Evolutionary conservation across 2,329 filamentous ascomycete genomes (phyloP).

Genomic region (Huntiella abstrusa): DNA sequence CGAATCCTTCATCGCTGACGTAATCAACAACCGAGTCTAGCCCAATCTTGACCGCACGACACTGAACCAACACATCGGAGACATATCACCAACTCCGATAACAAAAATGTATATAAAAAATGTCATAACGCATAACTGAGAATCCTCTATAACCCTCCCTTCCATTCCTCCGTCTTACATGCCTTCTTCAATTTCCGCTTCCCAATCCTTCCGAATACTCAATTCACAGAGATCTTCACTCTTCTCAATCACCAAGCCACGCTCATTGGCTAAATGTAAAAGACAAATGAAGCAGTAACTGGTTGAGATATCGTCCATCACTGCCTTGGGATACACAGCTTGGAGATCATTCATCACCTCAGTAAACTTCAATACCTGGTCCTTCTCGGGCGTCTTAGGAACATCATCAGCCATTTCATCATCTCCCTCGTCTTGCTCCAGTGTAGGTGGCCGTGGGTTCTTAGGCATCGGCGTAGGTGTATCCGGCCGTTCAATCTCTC

Average conservation of each 20-base stretch:
- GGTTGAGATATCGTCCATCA: conserved; percentile 88
- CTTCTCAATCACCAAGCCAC: conserved; percentile 61
- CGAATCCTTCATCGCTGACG: too few species aligned
- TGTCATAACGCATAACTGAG: neutral
- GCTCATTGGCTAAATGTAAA: conserved; percentile 81
- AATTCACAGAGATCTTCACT: conserved; percentile 38
- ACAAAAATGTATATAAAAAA: neutral
- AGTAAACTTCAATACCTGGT: conserved; percentile 60
- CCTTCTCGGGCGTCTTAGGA: conserved; percentile 13
- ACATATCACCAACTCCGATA: too few species aligned
- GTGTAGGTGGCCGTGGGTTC: neutral
- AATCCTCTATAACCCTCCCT: conserved; percentile 16
- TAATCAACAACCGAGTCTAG: too few species aligned
- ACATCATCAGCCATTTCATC: conserved; percentile 16
- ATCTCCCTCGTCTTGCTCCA: neutral
- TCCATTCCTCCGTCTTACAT: conserved; percentile 37
- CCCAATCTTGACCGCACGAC: too few species aligned
- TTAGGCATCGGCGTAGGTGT: conserved; percentile 16
- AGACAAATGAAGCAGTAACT: conserved; percentile 86
- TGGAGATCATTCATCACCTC: conserved; percentile 80
- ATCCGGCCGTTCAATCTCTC: conserved; percentile 13
- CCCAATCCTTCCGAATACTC: conserved; percentile 42
- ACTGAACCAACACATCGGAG: too few species aligned
- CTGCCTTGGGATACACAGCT: conserved; percentile 64
- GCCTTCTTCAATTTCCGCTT: conserved; percentile 32